phyloP scores from a whole-genome alignment of 257 asterid species.

The Scutellaria galericulata region DNA sequence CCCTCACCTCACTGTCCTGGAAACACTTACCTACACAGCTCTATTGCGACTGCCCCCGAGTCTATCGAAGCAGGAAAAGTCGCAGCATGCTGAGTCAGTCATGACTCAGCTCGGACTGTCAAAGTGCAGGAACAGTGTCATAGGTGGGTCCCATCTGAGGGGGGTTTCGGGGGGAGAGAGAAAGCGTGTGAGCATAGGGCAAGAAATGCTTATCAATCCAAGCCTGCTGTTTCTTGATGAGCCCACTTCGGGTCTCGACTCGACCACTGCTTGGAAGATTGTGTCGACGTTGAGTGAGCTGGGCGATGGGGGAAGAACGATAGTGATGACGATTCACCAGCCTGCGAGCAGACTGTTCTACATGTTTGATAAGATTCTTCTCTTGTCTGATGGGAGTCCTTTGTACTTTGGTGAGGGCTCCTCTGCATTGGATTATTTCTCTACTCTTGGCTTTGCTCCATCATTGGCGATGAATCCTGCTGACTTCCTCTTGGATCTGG shows the following conservation, averaged over 20 bases:
- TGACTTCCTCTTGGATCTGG: slow-evolving; percentile 80
- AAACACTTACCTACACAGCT: slow-evolving; percentile 71
- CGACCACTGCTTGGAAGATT: slow-evolving; percentile 74
- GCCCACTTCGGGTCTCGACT: slow-evolving; percentile 84
- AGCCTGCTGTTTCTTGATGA: slow-evolving; percentile 74
- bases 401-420: slow-evolving; percentile 63
- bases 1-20: slow-evolving; percentile 75
- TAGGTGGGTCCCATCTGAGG: slow-evolving; percentile 53
- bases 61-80: slow-evolving; percentile 48
- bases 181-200: slow-evolving; percentile 81
- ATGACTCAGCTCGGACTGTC: slow-evolving; percentile 61
- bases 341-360: slow-evolving; percentile 77
- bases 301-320: slow-evolving; percentile 62
- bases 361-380: slow-evolving; percentile 69
- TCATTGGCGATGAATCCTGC: slow-evolving; percentile 72
- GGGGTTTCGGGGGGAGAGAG: slow-evolving; percentile 79
- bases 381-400: slow-evolving; percentile 69
- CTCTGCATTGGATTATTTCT: slow-evolving; percentile 56
- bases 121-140: slow-evolving; percentile 52
- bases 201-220: slow-evolving; percentile 82
- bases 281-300: slow-evolving; percentile 64
- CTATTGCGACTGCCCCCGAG: slow-evolving; percentile 62
- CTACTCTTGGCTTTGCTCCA: slow-evolving; percentile 55
- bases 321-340: slow-evolving; percentile 80
- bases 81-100: slow-evolving; percentile 54